These are phyloP conservation scores for Hymenoscyphus scutula DNA, from an alignment of 2,329 filamentous ascomycete genomes.

Conservation along the genomic window DNA sequence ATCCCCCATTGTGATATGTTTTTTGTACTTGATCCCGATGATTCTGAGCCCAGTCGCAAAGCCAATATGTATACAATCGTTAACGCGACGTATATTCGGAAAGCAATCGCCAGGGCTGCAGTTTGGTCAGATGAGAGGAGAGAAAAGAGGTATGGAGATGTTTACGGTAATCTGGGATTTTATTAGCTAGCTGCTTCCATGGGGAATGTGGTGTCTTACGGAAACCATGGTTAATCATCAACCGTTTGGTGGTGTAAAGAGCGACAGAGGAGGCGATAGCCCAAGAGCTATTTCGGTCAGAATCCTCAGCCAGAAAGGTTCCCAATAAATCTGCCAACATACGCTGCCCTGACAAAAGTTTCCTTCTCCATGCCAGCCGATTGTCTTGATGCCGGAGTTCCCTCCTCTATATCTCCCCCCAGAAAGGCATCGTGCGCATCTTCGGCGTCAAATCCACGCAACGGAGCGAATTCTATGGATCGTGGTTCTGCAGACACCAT, in stretches of 20 bases:
- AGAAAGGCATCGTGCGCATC: constrained; percentile 9
- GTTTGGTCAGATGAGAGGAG: background rate
- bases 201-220: constrained; percentile 19
- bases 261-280: constrained; percentile 21
- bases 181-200: constrained; percentile 14
- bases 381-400: background rate
- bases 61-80: constrained; percentile 19
- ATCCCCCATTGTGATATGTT: constrained; percentile 13
- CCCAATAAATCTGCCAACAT: background rate
- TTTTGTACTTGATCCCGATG: constrained; percentile 7
- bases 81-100: constrained; percentile 18
- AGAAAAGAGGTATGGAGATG: background rate
- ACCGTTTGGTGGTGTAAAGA: constrained; percentile 23
- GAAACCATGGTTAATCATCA: constrained; percentile 26
- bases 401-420: background rate
- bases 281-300: constrained; percentile 18
- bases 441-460: constrained; percentile 12
- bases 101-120: constrained; percentile 26
- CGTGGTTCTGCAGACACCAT: constrained; percentile 12
- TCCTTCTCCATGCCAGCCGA: background rate
- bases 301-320: background rate
- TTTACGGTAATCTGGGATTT: constrained; percentile 26
- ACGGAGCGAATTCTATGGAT: constrained; percentile 9
- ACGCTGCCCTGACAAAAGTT: constrained; percentile 7
- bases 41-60: constrained; percentile 11